Conservation (phyloP, 257 asterid species). For the Rauvolfia tetraphylla region DNA sequence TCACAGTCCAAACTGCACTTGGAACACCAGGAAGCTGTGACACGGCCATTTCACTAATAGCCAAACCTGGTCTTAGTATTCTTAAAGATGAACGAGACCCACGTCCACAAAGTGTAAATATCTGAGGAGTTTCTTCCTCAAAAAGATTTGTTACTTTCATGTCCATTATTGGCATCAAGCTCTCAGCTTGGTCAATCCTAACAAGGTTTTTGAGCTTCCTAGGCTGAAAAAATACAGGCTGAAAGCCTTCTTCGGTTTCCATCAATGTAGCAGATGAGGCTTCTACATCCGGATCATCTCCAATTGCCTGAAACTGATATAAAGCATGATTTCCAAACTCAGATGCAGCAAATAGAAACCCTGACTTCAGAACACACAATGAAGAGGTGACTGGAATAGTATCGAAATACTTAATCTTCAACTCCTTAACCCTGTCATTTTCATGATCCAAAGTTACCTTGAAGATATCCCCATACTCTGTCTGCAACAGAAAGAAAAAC, state of each 20-base stretch:
- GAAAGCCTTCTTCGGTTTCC: slow-evolving; percentile 98
- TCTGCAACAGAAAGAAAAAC: slow-evolving; percentile 98
- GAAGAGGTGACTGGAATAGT: slow-evolving; percentile 93
- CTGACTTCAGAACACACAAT: slow-evolving; percentile 93
- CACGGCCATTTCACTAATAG: slow-evolving; percentile 99
- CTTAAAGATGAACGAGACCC: slow-evolving; percentile 93
- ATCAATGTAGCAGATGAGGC: slow-evolving; percentile 83
- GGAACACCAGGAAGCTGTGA: slow-evolving; percentile 98
- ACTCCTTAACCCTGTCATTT: slow-evolving; percentile 78
- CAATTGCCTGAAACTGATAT: slow-evolving; percentile 95
- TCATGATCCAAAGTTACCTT: slow-evolving; percentile 85
- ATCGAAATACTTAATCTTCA: slow-evolving; percentile 90
- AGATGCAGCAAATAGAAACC: slow-evolving; percentile 92
- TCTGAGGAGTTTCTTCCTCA: slow-evolving; percentile 96
- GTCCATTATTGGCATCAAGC: slow-evolving; percentile 94
- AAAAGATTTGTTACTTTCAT: slow-evolving; percentile 79
- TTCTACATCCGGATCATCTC: slow-evolving; percentile 95
- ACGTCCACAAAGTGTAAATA: slow-evolving; percentile 90
- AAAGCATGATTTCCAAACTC: slow-evolving; percentile 98
- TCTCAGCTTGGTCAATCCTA: slow-evolving; percentile 87
- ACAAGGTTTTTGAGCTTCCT: slow-evolving; percentile 90
- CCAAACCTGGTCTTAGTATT: slow-evolving; percentile 90
- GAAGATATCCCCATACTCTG: slow-evolving; percentile 93
- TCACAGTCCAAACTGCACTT: slow-evolving; percentile 99
- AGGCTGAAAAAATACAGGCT: slow-evolving; percentile 94